Evolutionary conservation across 768 basidiomycete genomes (phyloP).

Genomic region (Favolaschia claudopus): DNA sequence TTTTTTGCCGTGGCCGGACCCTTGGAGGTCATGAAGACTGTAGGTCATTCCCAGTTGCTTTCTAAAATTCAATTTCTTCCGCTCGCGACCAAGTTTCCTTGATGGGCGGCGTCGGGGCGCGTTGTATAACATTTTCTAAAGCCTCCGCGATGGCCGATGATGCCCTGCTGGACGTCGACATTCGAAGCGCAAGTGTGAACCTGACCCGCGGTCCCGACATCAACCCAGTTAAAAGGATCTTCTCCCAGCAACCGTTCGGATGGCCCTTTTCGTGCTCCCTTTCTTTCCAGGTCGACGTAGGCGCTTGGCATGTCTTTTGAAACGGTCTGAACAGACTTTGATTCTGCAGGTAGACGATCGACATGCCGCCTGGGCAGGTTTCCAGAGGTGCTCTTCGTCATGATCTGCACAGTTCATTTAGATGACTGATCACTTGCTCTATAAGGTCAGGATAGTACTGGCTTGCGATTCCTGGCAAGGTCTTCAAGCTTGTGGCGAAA

Average conservation of each 20-base stretch:
- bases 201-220: neutral
- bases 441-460: constrained; percentile 7
- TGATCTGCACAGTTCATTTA: neutral
- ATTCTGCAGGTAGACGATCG: constrained; percentile 11
- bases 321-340: neutral
- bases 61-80: too few relatives aligned
- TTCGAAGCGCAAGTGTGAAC: constrained; percentile 9
- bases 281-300: constrained; percentile 22
- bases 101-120: too few relatives aligned
- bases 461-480: constrained; percentile 6
- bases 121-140: too few relatives aligned
- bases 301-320: neutral
- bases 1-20: too few relatives aligned
- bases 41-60: too few relatives aligned
- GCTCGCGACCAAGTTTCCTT: too few relatives aligned
- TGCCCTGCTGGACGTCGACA: too few relatives aligned
- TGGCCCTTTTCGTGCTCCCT: constrained; percentile 1
- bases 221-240: constrained; percentile 20
- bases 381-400: constrained; percentile 8
- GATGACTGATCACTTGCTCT: neutral
- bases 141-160: constrained; percentile 7
- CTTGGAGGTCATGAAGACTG: too few relatives aligned
- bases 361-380: constrained; percentile 27
- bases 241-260: neutral
- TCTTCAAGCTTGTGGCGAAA: neutral